Evolutionary conservation across 164 flowering plant genomes (phyloP), one percentile per base, ranked within the genome.

Genomic region (Saururus chinensis): DNA sequence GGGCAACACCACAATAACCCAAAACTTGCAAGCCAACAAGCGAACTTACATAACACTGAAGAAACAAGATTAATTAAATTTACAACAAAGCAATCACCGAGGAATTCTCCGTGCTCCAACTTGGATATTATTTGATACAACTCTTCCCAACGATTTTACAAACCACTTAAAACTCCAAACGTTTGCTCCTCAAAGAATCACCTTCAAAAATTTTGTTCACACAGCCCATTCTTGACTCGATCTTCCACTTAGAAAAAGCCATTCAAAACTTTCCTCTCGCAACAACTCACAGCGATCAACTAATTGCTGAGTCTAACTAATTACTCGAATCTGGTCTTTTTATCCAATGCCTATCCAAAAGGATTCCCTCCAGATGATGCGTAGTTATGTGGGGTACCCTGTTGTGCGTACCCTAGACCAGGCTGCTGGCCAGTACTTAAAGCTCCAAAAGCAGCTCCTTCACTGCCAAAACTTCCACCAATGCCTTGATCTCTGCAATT

Each of bases 281-380:
- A 37, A 23, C 23, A 23, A 64, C 14, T 24, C 58, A 56, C 51
- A 37, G 57, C 21, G 37, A 62, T 40, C 42, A 26, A 40, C 55
- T 64, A 59, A 7, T 51, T 59, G 60, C 63, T 21, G 73, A 60
- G 22, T 24, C 56, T 35, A 57, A 23, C 42, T 63, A 57, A 45
- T n/a, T 53, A 19, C 62, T 37, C 52, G 17, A 17, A 53, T 30
- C 2, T 30, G 19, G 56, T 53, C 22, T 21, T 55, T 57, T n/a
- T 26, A 45, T 56, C 53, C 13, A 54, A 22, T n/a, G n/a, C 35
- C 71, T 69, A 87, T 13, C 86, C 90, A 77, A 84, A 87, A 64
- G 95, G 95, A 65, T 85, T 87, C 41, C 90, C 90, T 57, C 87
- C 83, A 51, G 30, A 48, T 14, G 30, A 48, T 12, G 86, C 53